phyloP scores from a whole-genome alignment of 2,329 filamentous ascomycete genomes.

The Penicillium expansum region DNA sequence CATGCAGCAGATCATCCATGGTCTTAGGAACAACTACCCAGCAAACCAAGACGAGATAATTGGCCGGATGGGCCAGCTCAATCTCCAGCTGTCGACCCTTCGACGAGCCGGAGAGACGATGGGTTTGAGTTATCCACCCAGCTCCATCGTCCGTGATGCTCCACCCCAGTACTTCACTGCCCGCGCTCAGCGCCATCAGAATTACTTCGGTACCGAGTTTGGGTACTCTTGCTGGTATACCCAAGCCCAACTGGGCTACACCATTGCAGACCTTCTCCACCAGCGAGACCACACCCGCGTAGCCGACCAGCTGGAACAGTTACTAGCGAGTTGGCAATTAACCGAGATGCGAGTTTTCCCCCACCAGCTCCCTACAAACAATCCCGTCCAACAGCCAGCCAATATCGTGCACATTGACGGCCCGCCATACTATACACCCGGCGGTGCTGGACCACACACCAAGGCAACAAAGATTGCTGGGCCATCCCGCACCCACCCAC shows the following conservation, averaged over 20 bases:
- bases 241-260: neutral
- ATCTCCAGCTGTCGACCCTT: neutral
- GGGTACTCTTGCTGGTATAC: slow-evolving; percentile 6
- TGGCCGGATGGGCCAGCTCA: neutral
- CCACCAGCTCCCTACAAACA: neutral
- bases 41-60: neutral
- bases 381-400: neutral
- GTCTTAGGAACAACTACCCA: neutral
- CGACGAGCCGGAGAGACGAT: neutral
- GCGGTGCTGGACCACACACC: neutral
- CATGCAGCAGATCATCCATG: neutral
- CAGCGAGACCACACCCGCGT: neutral
- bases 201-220: neutral
- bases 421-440: neutral
- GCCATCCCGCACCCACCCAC: neutral
- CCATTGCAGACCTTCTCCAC: neutral
- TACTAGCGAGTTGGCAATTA: neutral
- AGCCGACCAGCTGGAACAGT: neutral
- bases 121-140: neutral
- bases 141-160: neutral
- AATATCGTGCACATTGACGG: neutral
- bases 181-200: neutral
- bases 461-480: neutral
- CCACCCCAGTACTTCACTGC: neutral
- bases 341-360: neutral